phyloP scores from a whole-genome alignment of 2,329 filamentous ascomycete genomes.

The Fusarium brevicatenulatum region DNA sequence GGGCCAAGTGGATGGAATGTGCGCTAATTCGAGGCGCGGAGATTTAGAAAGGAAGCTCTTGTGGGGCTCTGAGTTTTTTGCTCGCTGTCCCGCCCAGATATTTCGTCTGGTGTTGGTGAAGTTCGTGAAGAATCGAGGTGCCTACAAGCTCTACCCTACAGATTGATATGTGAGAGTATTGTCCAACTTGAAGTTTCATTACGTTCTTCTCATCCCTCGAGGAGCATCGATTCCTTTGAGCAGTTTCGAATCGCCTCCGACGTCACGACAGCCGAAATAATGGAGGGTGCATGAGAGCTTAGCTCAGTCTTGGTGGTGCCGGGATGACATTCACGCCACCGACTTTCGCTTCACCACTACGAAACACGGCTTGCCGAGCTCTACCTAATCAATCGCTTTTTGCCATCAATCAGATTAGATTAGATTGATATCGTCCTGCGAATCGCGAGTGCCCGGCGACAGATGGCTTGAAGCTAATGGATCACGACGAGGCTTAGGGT shows the following conservation, averaged over 20 bases:
- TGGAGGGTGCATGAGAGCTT: background rate
- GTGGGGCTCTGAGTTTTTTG: conserved; percentile 1
- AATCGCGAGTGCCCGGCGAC: background rate
- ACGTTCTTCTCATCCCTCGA: no score
- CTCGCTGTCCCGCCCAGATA: background rate
- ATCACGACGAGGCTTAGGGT: background rate
- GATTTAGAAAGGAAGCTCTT: background rate
- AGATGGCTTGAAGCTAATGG: background rate
- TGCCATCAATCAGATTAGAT: conserved; percentile 25
- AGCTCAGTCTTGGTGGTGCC: background rate
- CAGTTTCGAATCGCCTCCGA: background rate
- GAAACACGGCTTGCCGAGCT: background rate
- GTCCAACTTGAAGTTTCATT: accelerated
- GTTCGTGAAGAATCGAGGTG: background rate
- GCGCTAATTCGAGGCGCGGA: conserved; percentile 14
- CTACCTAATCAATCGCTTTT: background rate
- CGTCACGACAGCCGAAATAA: background rate
- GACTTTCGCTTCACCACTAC: background rate
- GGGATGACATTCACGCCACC: background rate
- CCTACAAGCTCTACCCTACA: background rate
- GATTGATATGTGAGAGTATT: no score
- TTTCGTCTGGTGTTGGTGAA: background rate
- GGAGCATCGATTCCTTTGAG: no score
- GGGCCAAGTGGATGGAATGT: background rate
- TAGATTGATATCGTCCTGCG: conserved; percentile 1